Conservation (phyloP, 306 rosid species). For the Fragaria ananassa region DNA sequence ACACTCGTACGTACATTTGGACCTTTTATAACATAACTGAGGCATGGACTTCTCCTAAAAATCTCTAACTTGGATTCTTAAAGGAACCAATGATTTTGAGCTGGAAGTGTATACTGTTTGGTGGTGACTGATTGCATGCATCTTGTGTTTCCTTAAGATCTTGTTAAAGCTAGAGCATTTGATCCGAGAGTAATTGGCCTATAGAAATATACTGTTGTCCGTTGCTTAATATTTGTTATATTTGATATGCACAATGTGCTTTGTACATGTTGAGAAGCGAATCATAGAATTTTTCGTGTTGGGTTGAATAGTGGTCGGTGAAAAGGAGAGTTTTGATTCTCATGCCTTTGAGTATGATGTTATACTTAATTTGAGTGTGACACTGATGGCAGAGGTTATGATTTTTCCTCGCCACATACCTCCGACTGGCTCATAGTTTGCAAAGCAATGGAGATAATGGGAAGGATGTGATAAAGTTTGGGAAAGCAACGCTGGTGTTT, state of each 20-base stretch:
- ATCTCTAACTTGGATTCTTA: background rate
- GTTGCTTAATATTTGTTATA: background rate
- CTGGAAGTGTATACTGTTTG: background rate
- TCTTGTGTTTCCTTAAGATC: background rate
- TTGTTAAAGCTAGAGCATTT: background rate
- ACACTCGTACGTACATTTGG: background rate
- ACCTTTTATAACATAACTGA: background rate
- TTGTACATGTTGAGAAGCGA: background rate
- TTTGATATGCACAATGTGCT: background rate
- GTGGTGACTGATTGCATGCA: background rate
- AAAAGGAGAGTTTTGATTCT: background rate
- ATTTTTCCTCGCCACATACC: background rate
- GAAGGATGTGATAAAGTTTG: background rate
- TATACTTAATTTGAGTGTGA: background rate
- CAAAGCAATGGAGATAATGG: background rate
- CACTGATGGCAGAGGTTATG: background rate
- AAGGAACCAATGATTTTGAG: slow-evolving; percentile 3
- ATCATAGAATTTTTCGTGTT: background rate
- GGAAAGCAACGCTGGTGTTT: background rate
- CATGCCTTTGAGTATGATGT: background rate
- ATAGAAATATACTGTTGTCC: background rate
- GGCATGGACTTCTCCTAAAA: background rate
- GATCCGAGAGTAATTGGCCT: background rate
- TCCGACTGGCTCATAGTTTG: too few relatives aligned
- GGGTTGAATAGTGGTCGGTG: background rate